Evolutionary conservation across 148 eudicot genomes (phyloP), one percentile per base, ranked within the genome.

Genomic region (Vaccinium corymbosum): DNA sequence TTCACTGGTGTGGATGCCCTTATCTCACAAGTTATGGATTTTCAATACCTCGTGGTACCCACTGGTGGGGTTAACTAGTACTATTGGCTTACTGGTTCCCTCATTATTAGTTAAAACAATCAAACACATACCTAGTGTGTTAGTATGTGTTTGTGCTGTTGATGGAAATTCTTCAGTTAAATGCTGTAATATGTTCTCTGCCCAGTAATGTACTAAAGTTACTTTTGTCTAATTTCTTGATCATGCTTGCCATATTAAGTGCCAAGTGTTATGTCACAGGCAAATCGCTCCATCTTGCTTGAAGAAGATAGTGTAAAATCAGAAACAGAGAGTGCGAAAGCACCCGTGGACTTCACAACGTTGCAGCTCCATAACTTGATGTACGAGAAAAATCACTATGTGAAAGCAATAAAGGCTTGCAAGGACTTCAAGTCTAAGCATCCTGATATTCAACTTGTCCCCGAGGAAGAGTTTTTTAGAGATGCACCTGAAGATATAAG

Each of bases 331-430:
- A 85, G 91, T 76, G 97, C 96, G 46, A 97, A 97, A 85, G 94
- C 93, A 87, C 95, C 99, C 3, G 99, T 97, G 16, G 99, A 97
- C 87, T 94, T 92, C 76, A 95, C 98, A 3, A 94, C 95, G 29
- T 86, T 97, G 92, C 98, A 97, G 87, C 97, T 97, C 35, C 98
- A 97, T 84, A 97, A 94, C 85, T 90, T 97, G 91, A 94, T 93
- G 94, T 94, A 97, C 85, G 99, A 97, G 91, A 97, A 97, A 88
- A 97, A 89, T 88, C 96, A 95, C 86, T 94, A 97, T 76, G 85
- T 97, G 79, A 97, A 97, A 89, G 99, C 99, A 56, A 97, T 97
- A 85, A 94, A 95, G 88, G 95, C 95, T 72, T 97, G 97, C 96
- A 94, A 91, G 83, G 99, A 97, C 85, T 97, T 94, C 86, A 97